phyloP scores from a whole-genome alignment of 768 basidiomycete species.

The Multifurca ochricompacta region DNA sequence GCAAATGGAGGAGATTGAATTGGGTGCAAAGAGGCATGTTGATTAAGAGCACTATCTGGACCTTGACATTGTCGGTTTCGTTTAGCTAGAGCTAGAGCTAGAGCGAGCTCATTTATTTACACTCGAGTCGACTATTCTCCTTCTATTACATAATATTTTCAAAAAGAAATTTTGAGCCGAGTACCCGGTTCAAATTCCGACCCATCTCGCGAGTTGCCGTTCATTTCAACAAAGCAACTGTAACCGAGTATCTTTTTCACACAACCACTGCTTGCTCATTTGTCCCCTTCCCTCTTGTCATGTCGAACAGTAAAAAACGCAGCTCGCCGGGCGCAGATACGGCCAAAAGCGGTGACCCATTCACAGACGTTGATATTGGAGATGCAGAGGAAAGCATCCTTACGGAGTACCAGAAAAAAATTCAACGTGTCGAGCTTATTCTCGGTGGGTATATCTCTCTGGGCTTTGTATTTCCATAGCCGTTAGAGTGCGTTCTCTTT shows the following conservation, averaged over 20 bases:
- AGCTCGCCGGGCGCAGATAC: slow-evolving; percentile 70
- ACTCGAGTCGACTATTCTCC: too few species aligned
- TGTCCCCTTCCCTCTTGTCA: slow-evolving; percentile 19
- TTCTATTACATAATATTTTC: slow-evolving; percentile 1
- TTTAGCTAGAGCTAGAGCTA: too few species aligned
- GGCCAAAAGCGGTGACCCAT: slow-evolving; percentile 52
- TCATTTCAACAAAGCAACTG: background rate
- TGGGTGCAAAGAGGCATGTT: slow-evolving; percentile 73
- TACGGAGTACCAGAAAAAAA: slow-evolving; percentile 55
- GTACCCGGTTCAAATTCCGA: slow-evolving; percentile 11
- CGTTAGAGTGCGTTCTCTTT: background rate
- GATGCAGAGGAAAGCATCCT: slow-evolving; percentile 69
- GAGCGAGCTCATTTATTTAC: slow-evolving; percentile 1
- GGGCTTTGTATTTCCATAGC: background rate
- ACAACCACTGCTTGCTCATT: slow-evolving; percentile 23
- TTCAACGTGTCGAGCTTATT: slow-evolving; percentile 61
- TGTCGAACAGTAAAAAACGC: slow-evolving; percentile 52
- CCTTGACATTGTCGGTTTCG: too few species aligned
- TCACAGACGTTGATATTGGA: slow-evolving; percentile 58
- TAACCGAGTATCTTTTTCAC: slow-evolving; percentile 6
- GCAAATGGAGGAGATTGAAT: slow-evolving; percentile 64
- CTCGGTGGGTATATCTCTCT: slow-evolving; percentile 45
- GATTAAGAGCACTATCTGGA: slow-evolving; percentile 39
- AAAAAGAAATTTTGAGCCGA: background rate
- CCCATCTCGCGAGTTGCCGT: slow-evolving; percentile 16